A percentile compares a stretch with the other conserved stretches of the same genome.
Conservation (phyloP, 148 eudicot genomes). For the Oxyria digyna region DNA sequence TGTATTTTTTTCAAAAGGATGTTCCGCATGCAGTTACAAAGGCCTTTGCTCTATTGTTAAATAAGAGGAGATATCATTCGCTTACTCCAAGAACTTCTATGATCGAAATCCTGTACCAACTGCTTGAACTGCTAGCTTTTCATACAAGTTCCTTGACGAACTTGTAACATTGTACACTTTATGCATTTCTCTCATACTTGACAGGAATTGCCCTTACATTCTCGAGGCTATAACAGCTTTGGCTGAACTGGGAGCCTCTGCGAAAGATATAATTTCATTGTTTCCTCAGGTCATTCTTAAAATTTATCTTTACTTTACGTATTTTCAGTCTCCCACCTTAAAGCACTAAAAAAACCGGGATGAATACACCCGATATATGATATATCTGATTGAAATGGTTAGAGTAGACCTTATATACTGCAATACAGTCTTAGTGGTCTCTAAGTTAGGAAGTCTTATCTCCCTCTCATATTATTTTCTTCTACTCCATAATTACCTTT, state of each 20-base stretch:
- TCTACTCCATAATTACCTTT: not conserved
- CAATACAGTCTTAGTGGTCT: not conserved
- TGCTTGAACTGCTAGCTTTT: not conserved
- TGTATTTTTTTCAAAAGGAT: not conserved
- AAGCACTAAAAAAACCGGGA: not conserved
- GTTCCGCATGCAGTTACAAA: not conserved
- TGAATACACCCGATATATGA: not conserved
- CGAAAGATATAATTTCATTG: constrained; percentile 72
- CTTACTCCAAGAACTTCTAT: not conserved
- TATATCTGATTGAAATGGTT: not conserved
- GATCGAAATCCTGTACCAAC: not conserved
- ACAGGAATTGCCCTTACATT: constrained; percentile 70
- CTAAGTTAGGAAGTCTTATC: not conserved
- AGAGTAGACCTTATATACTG: not conserved
- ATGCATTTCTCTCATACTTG: not conserved
- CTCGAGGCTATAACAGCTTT: constrained; percentile 83
- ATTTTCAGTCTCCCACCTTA: not conserved
- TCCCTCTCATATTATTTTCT: not conserved
- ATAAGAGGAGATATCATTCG: not conserved
- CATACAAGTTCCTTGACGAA: not conserved
- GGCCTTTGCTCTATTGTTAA: not conserved
- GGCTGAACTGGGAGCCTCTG: constrained; percentile 78
- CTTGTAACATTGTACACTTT: not conserved
- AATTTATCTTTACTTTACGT: constrained; percentile 1
- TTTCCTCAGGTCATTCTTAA: constrained; percentile 69